Evolutionary conservation across 2,329 filamentous ascomycete species (phyloP), one percentile per base, ranked within the genome.

Genomic region (Nothophoma quercina): DNA sequence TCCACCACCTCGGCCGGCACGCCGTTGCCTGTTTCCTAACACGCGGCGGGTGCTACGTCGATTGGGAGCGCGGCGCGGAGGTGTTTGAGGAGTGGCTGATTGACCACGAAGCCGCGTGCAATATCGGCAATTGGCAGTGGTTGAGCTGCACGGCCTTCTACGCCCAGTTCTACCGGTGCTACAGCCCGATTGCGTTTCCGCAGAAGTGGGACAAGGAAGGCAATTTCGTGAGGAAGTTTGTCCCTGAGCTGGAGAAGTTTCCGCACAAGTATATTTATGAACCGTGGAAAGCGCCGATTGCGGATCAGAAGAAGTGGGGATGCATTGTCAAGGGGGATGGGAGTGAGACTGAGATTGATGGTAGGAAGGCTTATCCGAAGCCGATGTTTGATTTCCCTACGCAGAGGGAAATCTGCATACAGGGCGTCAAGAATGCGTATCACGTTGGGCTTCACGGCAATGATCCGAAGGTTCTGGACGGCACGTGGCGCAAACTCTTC

Each of bases 11-110:
- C 0, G 89, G 88, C 2, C 82, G 89, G 0, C 89, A 93, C 70
- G 83, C 86, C n/a, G 86, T 93, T 0, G 89, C 89, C 0, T 92
- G 88, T 68, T 93, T 93, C 69, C 78, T 93, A n/a, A 92, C 89
- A 0, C 79, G 89, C 2, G 89, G 89, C 1, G 89, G 89, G 0
- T 91, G 88, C 70, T 93, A 91, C 65, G 78, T 93, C 35, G 84
- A 87, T 64, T 93, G 89, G 89, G 89, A 92, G 75, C 83, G 89
- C 15, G 89, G 89, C 1, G 87, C 86, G 5, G 88, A 90, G 39
- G 89, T 92, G 1, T 93, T 93, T 55, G 88, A 90, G 65, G 89
- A 92, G 68, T 84, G 83, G 75, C 79, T 93, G 29, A 77, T 93
- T 39, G 89, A 93, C 65, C 89, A 91, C 67, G 88, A 91, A 68